phyloP scores from a whole-genome alignment of 208 protist species.

The Novymonas esmeraldas region DNA sequence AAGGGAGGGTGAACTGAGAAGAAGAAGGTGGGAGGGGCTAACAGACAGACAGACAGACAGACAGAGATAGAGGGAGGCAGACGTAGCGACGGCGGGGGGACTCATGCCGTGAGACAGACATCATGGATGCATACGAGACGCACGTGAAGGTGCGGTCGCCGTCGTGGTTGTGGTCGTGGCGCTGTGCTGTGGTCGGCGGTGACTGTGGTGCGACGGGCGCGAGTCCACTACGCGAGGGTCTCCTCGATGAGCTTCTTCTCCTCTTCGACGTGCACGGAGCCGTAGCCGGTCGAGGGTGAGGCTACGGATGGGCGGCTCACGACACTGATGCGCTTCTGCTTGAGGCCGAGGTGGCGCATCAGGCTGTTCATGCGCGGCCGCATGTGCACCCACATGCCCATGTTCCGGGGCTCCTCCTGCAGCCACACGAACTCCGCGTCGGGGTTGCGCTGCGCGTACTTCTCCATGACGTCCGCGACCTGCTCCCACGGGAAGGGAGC shows the following conservation, averaged over 20 bases:
- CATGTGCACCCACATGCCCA: conserved; percentile 95
- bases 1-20: not conserved
- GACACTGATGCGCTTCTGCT: conserved; percentile 54
- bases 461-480: conserved; percentile 85
- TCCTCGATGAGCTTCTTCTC: conserved; percentile 74
- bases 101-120: too few species aligned
- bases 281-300: conserved; percentile 92
- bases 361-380: conserved; percentile 81
- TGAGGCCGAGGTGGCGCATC: conserved; percentile 59
- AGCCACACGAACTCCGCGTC: conserved; percentile 94
- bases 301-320: conserved; percentile 78
- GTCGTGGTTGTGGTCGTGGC: too few species aligned
- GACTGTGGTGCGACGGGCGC: too few species aligned
- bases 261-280: conserved; percentile 87
- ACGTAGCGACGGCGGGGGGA: too few species aligned
- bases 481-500: conserved; percentile 98
- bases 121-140: too few species aligned
- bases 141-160: too few species aligned
- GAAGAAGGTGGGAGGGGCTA: not conserved
- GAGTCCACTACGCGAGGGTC: conserved; percentile 70
- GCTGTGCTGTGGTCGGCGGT: too few species aligned
- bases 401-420: conserved; percentile 99
- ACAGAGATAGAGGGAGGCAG: not conserved
- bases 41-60: not conserved
- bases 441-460: conserved; percentile 83